Conservation (phyloP, 768 basidiomycete species). For the Phaeotremella fagi region DNA sequence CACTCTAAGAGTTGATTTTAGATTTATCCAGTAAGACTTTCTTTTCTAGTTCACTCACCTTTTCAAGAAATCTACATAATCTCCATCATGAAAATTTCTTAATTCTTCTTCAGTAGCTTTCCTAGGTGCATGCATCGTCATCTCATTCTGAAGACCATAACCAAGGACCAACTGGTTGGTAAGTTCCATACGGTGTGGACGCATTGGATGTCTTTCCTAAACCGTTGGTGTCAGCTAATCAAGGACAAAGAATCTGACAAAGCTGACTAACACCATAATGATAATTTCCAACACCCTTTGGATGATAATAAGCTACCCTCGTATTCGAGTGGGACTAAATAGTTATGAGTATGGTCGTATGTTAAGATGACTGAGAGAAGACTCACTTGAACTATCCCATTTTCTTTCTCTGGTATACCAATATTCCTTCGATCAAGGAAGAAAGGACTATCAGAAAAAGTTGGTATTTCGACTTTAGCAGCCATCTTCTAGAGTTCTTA, state of each 20-base stretch:
- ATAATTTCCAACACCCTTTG: slow-evolving; percentile 85
- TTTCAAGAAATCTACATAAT: slow-evolving; percentile 94
- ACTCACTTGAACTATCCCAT: slow-evolving; percentile 44
- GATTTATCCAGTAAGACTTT: slow-evolving; percentile 3
- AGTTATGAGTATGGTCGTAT: background rate
- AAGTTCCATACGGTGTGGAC: slow-evolving; percentile 89
- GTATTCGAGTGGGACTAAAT: slow-evolving; percentile 71
- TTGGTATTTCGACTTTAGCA: slow-evolving; percentile 20
- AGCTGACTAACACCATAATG: slow-evolving; percentile 79
- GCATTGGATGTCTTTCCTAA: slow-evolving; percentile 98
- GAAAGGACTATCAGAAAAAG: slow-evolving; percentile 49
- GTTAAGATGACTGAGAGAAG: background rate
- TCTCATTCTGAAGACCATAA: slow-evolving; percentile 91
- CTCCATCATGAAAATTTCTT: slow-evolving; percentile 83
- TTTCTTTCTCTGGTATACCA: slow-evolving; percentile 33
- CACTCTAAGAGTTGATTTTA: too few species aligned
- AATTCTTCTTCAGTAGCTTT: slow-evolving; percentile 85
- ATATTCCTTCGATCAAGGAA: slow-evolving; percentile 42
- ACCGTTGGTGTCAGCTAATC: background rate
- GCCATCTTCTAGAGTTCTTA: too few species aligned
- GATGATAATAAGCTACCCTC: slow-evolving; percentile 93
- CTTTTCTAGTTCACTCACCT: slow-evolving; percentile 58
- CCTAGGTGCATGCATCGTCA: slow-evolving; percentile 87
- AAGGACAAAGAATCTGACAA: background rate
- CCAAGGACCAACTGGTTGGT: slow-evolving; percentile 95